phyloP scores from a whole-genome alignment of 495 filamentous ascomycete genomes.

The Trichocladium antarcticum region DNA sequence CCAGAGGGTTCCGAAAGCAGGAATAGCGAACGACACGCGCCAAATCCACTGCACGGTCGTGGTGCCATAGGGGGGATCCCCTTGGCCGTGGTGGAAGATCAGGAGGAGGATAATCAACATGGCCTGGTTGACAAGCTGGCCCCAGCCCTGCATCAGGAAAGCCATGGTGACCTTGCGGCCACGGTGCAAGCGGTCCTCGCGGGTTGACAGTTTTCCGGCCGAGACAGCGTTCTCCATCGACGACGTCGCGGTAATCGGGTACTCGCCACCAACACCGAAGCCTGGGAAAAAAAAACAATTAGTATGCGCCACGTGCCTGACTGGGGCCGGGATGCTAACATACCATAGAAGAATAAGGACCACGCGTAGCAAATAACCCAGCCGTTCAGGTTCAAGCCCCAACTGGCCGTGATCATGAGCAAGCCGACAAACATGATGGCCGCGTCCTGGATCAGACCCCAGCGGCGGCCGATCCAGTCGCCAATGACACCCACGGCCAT shows the following conservation, averaged over 20 bases:
- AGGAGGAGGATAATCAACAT: slow-evolving; percentile 71
- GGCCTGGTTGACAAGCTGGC: slow-evolving; percentile 83
- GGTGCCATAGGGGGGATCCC: slow-evolving; percentile 59
- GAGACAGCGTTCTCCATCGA: slow-evolving; percentile 86
- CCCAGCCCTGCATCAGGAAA: slow-evolving; percentile 96
- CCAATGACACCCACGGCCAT: slow-evolving; percentile 57
- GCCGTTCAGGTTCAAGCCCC: slow-evolving; percentile 72
- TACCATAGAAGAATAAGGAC: slow-evolving; percentile 80
- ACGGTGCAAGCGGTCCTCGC: slow-evolving; percentile 82
- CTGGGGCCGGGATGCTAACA: slow-evolving; percentile 1
- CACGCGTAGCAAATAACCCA: slow-evolving; percentile 91
- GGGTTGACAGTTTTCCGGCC: slow-evolving; percentile 74
- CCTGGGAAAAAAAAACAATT: slow-evolving; percentile 18
- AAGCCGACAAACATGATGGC: slow-evolving; percentile 82
- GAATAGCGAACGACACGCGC: slow-evolving; percentile 73
- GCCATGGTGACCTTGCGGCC: slow-evolving; percentile 85
- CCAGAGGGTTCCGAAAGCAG: slow-evolving; percentile 82
- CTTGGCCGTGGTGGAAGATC: slow-evolving; percentile 64
- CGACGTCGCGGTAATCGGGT: slow-evolving; percentile 90
- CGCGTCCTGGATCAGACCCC: slow-evolving; percentile 89
- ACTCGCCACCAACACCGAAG: slow-evolving; percentile 85
- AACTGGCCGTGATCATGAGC: slow-evolving; percentile 74
- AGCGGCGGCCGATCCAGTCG: slow-evolving; percentile 69
- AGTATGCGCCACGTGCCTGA: background rate
- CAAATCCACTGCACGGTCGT: slow-evolving; percentile 71